Conservation (phyloP, 257 asterid genomes). For the Solanum etuberosum region DNA sequence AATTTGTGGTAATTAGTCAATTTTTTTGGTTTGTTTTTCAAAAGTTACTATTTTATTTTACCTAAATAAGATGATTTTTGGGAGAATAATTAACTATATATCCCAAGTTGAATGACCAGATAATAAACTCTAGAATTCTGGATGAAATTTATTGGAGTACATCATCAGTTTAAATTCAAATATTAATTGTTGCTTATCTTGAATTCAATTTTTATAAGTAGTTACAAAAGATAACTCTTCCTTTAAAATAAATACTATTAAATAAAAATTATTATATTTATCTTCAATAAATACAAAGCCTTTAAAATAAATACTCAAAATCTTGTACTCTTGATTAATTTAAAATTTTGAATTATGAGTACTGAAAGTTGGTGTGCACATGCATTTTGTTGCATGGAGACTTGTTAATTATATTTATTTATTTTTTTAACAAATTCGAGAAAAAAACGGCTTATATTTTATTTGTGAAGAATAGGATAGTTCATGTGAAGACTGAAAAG, state of each 20-base stretch:
- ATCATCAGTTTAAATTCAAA: neutral
- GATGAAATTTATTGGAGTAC: neutral
- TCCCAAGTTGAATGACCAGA: neutral
- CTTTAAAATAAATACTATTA: too few species aligned
- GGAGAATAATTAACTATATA: neutral
- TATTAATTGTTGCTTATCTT: neutral
- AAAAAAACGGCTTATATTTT: neutral
- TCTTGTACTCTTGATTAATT: neutral
- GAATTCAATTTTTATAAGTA: neutral
- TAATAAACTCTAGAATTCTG: neutral
- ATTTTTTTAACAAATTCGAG: neutral
- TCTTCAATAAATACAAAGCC: neutral
- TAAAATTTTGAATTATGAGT: neutral
- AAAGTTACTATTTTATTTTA: neutral
- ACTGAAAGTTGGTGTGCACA: neutral
- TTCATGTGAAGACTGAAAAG: neutral
- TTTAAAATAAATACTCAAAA: neutral
- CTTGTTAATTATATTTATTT: neutral
- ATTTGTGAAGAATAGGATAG: neutral
- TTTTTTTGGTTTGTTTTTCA: neutral
- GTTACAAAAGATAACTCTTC: too few species aligned
- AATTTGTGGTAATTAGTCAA: neutral
- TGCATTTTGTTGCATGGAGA: neutral
- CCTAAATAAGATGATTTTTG: neutral
- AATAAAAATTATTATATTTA: too few species aligned